Percentiles rank a stretch among this genome's conserved stretches.
Evolutionary conservation across 495 filamentous ascomycete species (phyloP).

Genomic region (Tetracladium marchalianum): DNA sequence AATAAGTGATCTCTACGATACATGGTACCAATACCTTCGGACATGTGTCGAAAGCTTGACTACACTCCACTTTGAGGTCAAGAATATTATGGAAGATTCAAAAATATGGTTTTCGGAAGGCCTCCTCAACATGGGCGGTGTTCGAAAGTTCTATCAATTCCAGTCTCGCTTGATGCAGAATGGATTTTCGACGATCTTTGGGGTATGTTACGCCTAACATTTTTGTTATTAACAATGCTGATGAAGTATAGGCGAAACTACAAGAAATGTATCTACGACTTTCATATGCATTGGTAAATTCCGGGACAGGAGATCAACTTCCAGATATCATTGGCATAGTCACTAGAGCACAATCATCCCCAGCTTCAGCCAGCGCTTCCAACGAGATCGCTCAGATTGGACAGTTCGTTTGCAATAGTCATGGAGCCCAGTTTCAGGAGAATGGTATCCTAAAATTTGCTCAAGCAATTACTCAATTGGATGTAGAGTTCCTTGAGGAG

Average conservation of each 20-base stretch:
- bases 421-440: slow-evolving; percentile 20
- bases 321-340: slow-evolving; percentile 23
- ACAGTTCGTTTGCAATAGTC: slow-evolving; percentile 21
- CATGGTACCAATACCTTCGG: slow-evolving; percentile 20
- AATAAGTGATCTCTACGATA: slow-evolving; percentile 16
- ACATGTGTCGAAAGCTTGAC: slow-evolving; percentile 22
- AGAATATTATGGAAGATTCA: slow-evolving; percentile 19
- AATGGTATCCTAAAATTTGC: slow-evolving; percentile 21
- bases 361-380: slow-evolving; percentile 14
- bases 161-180: slow-evolving; percentile 24
- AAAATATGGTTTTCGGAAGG: slow-evolving; percentile 23
- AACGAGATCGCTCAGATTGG: slow-evolving; percentile 23
- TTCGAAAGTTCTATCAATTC: slow-evolving; percentile 26
- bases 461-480: slow-evolving; percentile 19
- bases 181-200: slow-evolving; percentile 23
- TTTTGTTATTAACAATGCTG: not conserved
- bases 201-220: slow-evolving; percentile 4
- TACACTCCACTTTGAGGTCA: slow-evolving; percentile 22
- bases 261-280: slow-evolving; percentile 24
- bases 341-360: slow-evolving; percentile 20
- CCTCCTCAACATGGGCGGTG: slow-evolving; percentile 24
- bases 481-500: slow-evolving; percentile 20
- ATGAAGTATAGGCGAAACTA: slow-evolving; percentile 3
- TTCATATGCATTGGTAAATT: slow-evolving; percentile 17
- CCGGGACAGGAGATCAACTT: slow-evolving; percentile 13